These are phyloP conservation scores for Tothia fuscella DNA, from an alignment of 2,329 filamentous ascomycete genomes.

Conservation along the genomic window DNA sequence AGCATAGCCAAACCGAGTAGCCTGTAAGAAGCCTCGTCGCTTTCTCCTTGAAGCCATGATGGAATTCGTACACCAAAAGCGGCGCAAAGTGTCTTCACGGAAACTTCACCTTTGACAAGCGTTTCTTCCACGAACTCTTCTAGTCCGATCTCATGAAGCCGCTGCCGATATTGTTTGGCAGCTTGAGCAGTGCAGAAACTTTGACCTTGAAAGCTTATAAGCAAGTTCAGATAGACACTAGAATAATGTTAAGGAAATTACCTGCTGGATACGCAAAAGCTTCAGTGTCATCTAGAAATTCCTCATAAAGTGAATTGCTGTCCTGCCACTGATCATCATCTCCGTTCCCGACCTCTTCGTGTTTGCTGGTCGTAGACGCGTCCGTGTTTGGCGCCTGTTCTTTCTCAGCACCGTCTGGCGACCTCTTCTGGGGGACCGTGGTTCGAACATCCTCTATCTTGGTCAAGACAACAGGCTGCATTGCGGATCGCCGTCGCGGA, in stretches of 20 bases:
- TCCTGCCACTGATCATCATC: conserved; percentile 17
- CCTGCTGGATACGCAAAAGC: conserved; percentile 24
- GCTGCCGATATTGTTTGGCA: conserved; percentile 53
- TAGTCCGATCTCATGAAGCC: conserved; percentile 66
- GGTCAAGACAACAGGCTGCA: conserved; percentile 6
- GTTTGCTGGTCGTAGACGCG: not conserved
- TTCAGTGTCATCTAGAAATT: conserved; percentile 14
- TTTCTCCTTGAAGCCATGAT: conserved; percentile 55
- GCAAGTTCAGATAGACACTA: not conserved
- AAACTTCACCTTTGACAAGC: conserved; percentile 55
- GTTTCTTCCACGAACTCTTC: conserved; percentile 64
- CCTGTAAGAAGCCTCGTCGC: conserved; percentile 55
- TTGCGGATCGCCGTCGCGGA: not conserved
- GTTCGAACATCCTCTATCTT: conserved; percentile 1
- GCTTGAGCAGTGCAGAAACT: conserved; percentile 36
- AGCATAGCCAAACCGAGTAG: conserved; percentile 67
- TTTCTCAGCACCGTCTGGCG: not conserved
- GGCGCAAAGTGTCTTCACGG: conserved; percentile 71
- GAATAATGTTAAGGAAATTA: conserved; percentile 14
- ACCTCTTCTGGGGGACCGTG: not conserved
- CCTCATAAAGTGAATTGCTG: conserved; percentile 18
- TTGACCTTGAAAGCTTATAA: conserved; percentile 14
- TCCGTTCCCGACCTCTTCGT: not conserved
- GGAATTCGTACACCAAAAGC: conserved; percentile 73
- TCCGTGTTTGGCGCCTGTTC: not conserved